Conservation (phyloP, 2,329 filamentous ascomycete genomes). For the Aspergillus pseudoterreus region DNA sequence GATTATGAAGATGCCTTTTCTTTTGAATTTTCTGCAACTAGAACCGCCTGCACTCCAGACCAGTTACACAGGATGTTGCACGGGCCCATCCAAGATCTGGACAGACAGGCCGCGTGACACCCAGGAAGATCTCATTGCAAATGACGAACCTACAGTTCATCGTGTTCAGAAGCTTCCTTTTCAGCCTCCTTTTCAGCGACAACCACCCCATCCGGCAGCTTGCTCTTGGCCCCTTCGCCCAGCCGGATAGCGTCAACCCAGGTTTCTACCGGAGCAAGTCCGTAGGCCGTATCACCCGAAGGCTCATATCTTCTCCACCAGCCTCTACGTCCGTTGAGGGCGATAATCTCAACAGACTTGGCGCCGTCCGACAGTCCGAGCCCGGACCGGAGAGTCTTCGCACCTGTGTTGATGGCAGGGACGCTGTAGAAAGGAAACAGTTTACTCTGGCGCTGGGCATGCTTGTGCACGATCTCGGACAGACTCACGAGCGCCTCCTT, state of each 20-base stretch:
- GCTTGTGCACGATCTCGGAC: conserved; percentile 71
- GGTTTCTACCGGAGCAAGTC: conserved; percentile 61
- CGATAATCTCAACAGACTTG: conserved; percentile 65
- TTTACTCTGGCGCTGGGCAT: conserved; percentile 61
- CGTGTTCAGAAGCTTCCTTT: conserved; percentile 41
- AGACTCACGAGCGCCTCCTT: conserved; percentile 61
- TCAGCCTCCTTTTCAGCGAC: conserved; percentile 31
- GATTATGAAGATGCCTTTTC: neutral
- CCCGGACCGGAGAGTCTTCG: conserved; percentile 53
- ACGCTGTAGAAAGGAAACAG: conserved; percentile 83
- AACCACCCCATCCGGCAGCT: conserved; percentile 62
- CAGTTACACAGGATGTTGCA: neutral
- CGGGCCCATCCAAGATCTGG: neutral
- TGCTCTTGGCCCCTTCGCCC: conserved; percentile 78
- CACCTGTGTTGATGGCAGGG: conserved; percentile 58
- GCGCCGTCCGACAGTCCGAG: conserved; percentile 56
- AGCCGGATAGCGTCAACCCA: conserved; percentile 93
- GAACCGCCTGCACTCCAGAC: neutral
- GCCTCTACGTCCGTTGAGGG: conserved; percentile 75
- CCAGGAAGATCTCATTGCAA: neutral
- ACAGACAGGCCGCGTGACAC: no score
- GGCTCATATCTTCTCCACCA: conserved; percentile 76
- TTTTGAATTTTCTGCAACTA: neutral
- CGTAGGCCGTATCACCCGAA: conserved; percentile 51
- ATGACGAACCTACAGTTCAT: conserved; percentile 35